Base-by-base conservation (phyloP, 1,284 basidiomycete species). In the Earliella scabrosa region DNA sequence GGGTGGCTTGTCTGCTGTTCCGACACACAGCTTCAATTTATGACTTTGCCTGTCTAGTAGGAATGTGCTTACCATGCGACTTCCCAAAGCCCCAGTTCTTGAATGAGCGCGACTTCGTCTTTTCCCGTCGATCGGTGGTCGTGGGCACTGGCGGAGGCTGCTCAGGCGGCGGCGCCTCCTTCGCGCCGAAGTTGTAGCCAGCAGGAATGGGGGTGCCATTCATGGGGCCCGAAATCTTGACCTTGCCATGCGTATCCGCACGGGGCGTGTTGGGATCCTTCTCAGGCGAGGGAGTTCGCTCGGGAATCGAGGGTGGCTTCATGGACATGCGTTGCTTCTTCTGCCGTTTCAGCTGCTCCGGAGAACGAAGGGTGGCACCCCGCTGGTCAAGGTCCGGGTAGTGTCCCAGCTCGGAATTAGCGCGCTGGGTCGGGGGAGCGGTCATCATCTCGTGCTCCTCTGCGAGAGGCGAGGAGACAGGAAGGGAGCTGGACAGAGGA, bases 191-290 rank as follows among this genome's bases (percentile, higher is more conserved):
- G 72, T 94, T 94, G 80, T 90, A 94, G 0, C 95, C 94, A 43
- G 85, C 82, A 8, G 93, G 93, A 35, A 97, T 93, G 29, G 89
- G 91, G 11, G 86, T 85, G 13, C 93, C 94, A 61, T 90, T 89
- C 71, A 95, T 81, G 31, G 95, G 95, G 0, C 85, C 92, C n/a
- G 92, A 95, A 54, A 97, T 97, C 72, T 95, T 92, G 41, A 87
- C 83, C 71, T 88, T 88, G 51, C 79, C 77, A 48, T 79, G 78
- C 32, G 63, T 59, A 65, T 83, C 69, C 54, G 67, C 65, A 41
- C 71, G 66, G 2, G 68, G 66, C 27, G 71, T 68, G 60, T 65
- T 67, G 26, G 58, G 68, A 55, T 75, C 67, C 61, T 81, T 80
- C 58, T 88, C 85, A 16, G 87, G 86, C 13, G 87, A 85, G 50